These are phyloP conservation scores for Clavispora vitiphila DNA, from an alignment of 805 yeast species.

Conservation along the genomic window DNA sequence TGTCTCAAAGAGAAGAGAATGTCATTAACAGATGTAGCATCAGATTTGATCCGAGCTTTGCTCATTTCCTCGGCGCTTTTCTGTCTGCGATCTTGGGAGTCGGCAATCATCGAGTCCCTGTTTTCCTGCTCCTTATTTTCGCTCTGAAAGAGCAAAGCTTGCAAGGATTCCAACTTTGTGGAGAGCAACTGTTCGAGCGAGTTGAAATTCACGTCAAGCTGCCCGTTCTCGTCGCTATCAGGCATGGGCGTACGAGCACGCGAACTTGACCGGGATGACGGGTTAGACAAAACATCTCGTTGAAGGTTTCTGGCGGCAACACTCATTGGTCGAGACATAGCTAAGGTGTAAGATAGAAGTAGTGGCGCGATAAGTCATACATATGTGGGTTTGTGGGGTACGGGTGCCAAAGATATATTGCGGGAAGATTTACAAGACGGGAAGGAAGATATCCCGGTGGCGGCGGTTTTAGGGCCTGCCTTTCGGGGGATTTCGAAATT, in stretches of 20 bases:
- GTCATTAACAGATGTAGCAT: slow-evolving; percentile 38
- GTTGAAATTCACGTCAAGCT: slow-evolving; percentile 29
- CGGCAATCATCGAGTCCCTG: slow-evolving; percentile 17
- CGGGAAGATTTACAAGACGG: no score
- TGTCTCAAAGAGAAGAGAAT: slow-evolving; percentile 38
- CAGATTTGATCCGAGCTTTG: slow-evolving; percentile 31
- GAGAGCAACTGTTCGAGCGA: slow-evolving; percentile 32
- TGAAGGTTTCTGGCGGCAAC: slow-evolving; percentile 11
- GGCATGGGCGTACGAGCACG: slow-evolving; percentile 32
- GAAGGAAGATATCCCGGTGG: no score
- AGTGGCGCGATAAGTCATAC: not conserved
- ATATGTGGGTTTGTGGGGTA: not conserved
- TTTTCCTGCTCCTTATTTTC: slow-evolving; percentile 15
- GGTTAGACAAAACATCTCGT: slow-evolving; percentile 17
- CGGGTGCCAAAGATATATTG: not conserved
- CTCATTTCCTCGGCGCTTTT: slow-evolving; percentile 27
- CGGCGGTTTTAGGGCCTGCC: no score
- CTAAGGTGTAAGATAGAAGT: no score
- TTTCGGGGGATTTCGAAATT: no score
- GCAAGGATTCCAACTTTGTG: slow-evolving; percentile 27
- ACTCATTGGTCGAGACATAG: slow-evolving; percentile 9
- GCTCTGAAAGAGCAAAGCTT: slow-evolving; percentile 14
- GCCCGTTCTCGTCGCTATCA: slow-evolving; percentile 31
- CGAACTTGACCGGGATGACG: slow-evolving; percentile 29
- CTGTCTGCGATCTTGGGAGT: slow-evolving; percentile 21